Evolutionary conservation across 805 yeast species (phyloP).

Genomic region (Wickerhamiella azyma): DNA sequence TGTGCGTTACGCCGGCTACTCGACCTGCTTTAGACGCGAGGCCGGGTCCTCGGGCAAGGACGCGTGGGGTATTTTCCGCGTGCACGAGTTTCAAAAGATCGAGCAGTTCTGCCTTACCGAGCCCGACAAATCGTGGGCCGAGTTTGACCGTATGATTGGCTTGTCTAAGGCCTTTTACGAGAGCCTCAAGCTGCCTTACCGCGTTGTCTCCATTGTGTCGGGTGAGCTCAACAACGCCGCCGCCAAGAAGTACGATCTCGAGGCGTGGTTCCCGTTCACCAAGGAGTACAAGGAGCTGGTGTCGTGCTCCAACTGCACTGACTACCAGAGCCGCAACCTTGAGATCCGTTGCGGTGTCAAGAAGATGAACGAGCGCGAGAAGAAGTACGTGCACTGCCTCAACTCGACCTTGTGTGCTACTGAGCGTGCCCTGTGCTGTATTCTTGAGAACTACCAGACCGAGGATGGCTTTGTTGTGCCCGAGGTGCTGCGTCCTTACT

Average conservation of each 20-base stretch:
- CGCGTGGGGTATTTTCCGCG: slow-evolving; percentile 99
- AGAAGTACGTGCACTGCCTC: slow-evolving; percentile 96
- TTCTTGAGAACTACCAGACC: slow-evolving; percentile 94
- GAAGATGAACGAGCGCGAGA: slow-evolving; percentile 85
- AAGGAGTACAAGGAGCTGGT: slow-evolving; percentile 96
- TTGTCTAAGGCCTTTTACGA: slow-evolving; percentile 86
- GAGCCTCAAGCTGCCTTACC: slow-evolving; percentile 83
- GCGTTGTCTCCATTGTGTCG: slow-evolving; percentile 95
- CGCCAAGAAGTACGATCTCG: slow-evolving; percentile 95
- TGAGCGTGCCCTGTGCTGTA: slow-evolving; percentile 95
- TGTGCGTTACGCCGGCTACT: slow-evolving; percentile 91
- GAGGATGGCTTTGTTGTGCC: slow-evolving; percentile 91
- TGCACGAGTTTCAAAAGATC: slow-evolving; percentile 94
- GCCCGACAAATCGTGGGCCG: slow-evolving; percentile 97
- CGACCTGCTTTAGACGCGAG: slow-evolving; percentile 98
- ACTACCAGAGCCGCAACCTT: slow-evolving; percentile 95
- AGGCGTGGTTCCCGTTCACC: slow-evolving; percentile 99
- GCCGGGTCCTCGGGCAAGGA: slow-evolving; percentile 99
- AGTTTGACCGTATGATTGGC: slow-evolving; percentile 90
- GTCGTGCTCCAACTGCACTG: slow-evolving; percentile 98
- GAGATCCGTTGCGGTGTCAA: slow-evolving; percentile 98
- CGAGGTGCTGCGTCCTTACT: slow-evolving; percentile 86
- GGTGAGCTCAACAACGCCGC: slow-evolving; percentile 99
- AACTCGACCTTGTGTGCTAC: slow-evolving; percentile 97
- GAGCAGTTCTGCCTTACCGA: slow-evolving; percentile 94